Evolutionary conservation across 2,329 filamentous ascomycete genomes (phyloP).

Genomic region (Podosphaera xanthii): DNA sequence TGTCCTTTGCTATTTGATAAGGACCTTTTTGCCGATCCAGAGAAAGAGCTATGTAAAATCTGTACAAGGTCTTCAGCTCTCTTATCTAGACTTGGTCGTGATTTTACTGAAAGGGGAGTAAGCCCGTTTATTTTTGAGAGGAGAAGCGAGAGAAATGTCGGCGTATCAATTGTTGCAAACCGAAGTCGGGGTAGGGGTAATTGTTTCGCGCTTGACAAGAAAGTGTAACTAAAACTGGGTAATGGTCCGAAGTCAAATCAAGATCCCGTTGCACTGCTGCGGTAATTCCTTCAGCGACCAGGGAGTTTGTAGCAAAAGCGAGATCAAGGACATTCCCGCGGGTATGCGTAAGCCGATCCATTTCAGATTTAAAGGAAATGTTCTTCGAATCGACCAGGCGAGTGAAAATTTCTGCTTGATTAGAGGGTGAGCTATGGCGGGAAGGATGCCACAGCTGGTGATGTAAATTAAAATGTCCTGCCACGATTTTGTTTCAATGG

Average conservation of each 20-base stretch:
- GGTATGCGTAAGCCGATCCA: not conserved
- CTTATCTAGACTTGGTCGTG: not conserved
- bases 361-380: too few species aligned
- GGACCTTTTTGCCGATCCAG: not conserved
- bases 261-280: not conserved
- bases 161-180: not conserved
- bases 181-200: not conserved
- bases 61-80: not conserved
- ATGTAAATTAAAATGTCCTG: too few species aligned
- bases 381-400: too few species aligned
- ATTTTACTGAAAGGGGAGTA: not conserved
- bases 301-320: not conserved
- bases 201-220: not conserved
- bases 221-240: not conserved
- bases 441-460: too few species aligned
- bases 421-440: too few species aligned
- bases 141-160: not conserved
- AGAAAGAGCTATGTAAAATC: not conserved
- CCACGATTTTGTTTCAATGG: too few species aligned
- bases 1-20: not conserved
- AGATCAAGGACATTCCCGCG: not conserved
- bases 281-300: not conserved
- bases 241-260: not conserved
- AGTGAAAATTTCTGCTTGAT: too few species aligned
- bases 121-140: not conserved